Evolutionary conservation across 1,284 basidiomycete genomes (phyloP), one percentile per base, ranked within the genome.

Genomic region (Leccinum angustisporum): DNA sequence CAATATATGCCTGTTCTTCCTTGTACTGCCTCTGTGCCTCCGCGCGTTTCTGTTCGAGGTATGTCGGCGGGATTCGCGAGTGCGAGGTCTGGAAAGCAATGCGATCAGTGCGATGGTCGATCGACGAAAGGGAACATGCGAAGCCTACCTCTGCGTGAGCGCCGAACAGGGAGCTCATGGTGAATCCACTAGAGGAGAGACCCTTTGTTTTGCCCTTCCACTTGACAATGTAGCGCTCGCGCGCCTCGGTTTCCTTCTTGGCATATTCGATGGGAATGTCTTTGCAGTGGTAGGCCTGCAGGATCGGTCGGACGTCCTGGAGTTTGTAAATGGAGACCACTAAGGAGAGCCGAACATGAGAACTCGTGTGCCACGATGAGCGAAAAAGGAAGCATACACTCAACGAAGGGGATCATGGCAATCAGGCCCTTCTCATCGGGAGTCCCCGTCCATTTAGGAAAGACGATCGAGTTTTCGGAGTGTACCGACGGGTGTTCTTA

Each of bases 361-460:
- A n/a, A n/a, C n/a, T n/a, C n/a, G n/a, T n/a, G n/a, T n/a, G n/a
- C n/a, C n/a, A n/a, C n/a, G n/a, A n/a, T n/a, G n/a, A n/a, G n/a
- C n/a, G n/a, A n/a, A n/a, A n/a, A n/a, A n/a, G n/a, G n/a, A n/a
- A n/a, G n/a, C n/a, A n/a, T n/a, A n/a, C n/a, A n/a, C n/a, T n/a
- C n/a, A n/a, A n/a, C n/a, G n/a, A n/a, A n/a, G n/a, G n/a, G n/a
- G n/a, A n/a, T n/a, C n/a, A n/a, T n/a, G n/a, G n/a, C n/a, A n/a
- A n/a, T 9, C n/a, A 4, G 5, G 18, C 43, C 94, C 67, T 80
- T 86, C 75, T 96, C 94, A 30, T 82, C 79, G 0, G 86, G 78
- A 61, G 91, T 86, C 10, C 95, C 95, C 8, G 88, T 86, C 97
- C 97, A 99, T 64, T 89, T 89, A 16, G 90, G 87, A 48, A 98